These are phyloP conservation scores for Orobanche coerulescens DNA, from an alignment of 257 asterid genomes.

Conservation along the genomic window DNA sequence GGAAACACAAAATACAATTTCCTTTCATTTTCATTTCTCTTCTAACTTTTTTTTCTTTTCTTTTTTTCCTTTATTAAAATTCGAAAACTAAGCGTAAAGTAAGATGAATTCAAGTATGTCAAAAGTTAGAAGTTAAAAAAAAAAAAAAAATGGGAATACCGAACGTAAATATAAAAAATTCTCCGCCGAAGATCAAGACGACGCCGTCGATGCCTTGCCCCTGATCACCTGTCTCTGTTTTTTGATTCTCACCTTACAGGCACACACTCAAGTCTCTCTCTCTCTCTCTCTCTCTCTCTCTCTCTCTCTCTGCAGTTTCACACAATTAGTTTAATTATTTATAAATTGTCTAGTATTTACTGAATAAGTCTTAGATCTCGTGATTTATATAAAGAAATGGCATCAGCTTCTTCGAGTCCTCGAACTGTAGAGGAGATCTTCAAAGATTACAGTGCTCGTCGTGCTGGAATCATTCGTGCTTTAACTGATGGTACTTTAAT, in stretches of 20 bases:
- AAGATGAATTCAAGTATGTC: too few species aligned
- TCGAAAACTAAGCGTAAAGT: too few species aligned
- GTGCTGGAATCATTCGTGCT: slow-evolving; percentile 63
- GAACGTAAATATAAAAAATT: too few species aligned
- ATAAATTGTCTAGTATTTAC: slow-evolving; percentile 25
- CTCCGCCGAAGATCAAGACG: slow-evolving; percentile 19
- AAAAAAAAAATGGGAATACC: not conserved
- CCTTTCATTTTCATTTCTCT: too few species aligned
- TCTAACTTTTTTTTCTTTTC: too few species aligned
- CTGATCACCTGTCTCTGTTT: slow-evolving; percentile 17
- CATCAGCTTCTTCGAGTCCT: slow-evolving; percentile 43
- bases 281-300: not conserved
- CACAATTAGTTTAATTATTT: slow-evolving; percentile 19
- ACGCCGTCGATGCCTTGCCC: slow-evolving; percentile 25
- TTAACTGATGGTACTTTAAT: slow-evolving; percentile 59
- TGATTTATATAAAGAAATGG: slow-evolving; percentile 31
- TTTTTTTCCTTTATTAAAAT: too few species aligned
- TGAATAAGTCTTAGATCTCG: slow-evolving; percentile 30
- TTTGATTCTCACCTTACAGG: slow-evolving; percentile 33
- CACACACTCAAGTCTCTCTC: slow-evolving; percentile 28
- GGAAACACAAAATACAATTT: too few species aligned
- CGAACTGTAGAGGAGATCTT: slow-evolving; percentile 82
- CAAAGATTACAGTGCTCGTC: slow-evolving; percentile 71
- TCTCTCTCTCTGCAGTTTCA: slow-evolving; percentile 20
- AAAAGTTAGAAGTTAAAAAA: too few species aligned